Conservation (phyloP, 2,329 filamentous ascomycete species). For the Exophiala phaeomuriformis region DNA sequence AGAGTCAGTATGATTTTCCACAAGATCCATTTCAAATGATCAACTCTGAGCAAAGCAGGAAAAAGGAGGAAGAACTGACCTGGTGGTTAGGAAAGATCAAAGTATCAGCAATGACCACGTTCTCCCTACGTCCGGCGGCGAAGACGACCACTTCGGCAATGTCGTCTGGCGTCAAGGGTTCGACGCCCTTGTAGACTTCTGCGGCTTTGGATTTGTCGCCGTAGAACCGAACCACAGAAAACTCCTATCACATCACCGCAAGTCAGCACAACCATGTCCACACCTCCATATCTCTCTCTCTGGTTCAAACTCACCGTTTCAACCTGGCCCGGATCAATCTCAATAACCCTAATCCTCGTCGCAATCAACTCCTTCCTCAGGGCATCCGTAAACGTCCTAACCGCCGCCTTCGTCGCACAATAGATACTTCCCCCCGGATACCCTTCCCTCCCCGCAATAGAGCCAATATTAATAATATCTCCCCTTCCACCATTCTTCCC, state of each 20-base stretch:
- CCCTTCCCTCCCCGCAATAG: slow-evolving; percentile 80
- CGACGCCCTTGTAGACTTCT: slow-evolving; percentile 65
- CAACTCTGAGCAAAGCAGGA: neutral
- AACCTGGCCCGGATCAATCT: slow-evolving; percentile 85
- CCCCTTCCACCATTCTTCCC: slow-evolving; percentile 61
- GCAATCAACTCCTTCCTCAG: slow-evolving; percentile 76
- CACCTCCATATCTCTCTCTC: neutral
- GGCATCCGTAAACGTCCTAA: slow-evolving; percentile 74
- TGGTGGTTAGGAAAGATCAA: slow-evolving; percentile 85
- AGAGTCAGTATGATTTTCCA: neutral
- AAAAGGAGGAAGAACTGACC: slow-evolving; percentile 26
- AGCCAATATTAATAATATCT: slow-evolving; percentile 94
- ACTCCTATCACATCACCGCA: slow-evolving; percentile 46
- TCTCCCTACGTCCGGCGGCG: slow-evolving; percentile 72
- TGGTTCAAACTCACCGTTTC: slow-evolving; percentile 52
- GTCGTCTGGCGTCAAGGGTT: slow-evolving; percentile 81
- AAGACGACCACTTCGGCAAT: slow-evolving; percentile 90
- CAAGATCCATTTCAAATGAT: too few relatives aligned
- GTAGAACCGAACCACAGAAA: slow-evolving; percentile 79
- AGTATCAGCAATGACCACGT: slow-evolving; percentile 83
- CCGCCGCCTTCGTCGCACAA: slow-evolving; percentile 85
- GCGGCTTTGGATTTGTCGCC: slow-evolving; percentile 86
- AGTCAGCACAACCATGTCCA: too few relatives aligned
- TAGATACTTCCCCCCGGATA: slow-evolving; percentile 85
- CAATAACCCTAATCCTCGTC: slow-evolving; percentile 73